Conservation (phyloP, 768 basidiomycete species). For the Sarcodon sp. region DNA sequence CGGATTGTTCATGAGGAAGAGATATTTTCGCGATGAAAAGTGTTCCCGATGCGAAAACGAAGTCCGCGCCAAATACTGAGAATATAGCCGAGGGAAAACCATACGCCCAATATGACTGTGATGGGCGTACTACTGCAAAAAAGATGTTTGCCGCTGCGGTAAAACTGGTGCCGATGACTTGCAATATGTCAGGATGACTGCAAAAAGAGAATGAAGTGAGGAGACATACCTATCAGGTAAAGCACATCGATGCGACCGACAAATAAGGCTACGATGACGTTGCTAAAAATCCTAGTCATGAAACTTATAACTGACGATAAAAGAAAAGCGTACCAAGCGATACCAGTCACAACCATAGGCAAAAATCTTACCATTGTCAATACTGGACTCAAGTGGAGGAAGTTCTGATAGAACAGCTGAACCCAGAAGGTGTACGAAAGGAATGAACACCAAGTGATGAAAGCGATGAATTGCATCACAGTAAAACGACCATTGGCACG, state of each 20-base stretch:
- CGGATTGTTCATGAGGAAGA: slow-evolving; percentile 57
- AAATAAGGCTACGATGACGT: slow-evolving; percentile 48
- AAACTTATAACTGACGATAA: neutral
- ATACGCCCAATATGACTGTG: slow-evolving; percentile 57
- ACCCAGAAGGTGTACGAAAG: slow-evolving; percentile 39
- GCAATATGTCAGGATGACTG: neutral
- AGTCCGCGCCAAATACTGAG: slow-evolving; percentile 66
- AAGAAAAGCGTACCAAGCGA: slow-evolving; percentile 22
- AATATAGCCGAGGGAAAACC: slow-evolving; percentile 58
- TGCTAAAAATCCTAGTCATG: slow-evolving; percentile 12
- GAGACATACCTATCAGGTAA: slow-evolving; percentile 38
- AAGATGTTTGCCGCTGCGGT: slow-evolving; percentile 48
- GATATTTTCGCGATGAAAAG: slow-evolving; percentile 63
- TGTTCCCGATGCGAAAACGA: slow-evolving; percentile 62
- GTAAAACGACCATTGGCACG: slow-evolving; percentile 51
- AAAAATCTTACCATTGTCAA: slow-evolving; percentile 51
- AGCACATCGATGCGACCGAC: slow-evolving; percentile 42
- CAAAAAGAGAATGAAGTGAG: neutral
- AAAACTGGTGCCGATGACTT: slow-evolving; percentile 40
- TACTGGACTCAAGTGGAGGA: slow-evolving; percentile 37
- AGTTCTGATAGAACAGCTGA: slow-evolving; percentile 68
- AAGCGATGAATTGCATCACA: slow-evolving; percentile 49
- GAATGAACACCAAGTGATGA: slow-evolving; percentile 51
- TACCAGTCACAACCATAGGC: slow-evolving; percentile 59
- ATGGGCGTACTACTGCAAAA: slow-evolving; percentile 53